phyloP scores from a whole-genome alignment of 225 moss, liverwort and hornwort genomes.

The Rhytidiadelphus loreus region DNA sequence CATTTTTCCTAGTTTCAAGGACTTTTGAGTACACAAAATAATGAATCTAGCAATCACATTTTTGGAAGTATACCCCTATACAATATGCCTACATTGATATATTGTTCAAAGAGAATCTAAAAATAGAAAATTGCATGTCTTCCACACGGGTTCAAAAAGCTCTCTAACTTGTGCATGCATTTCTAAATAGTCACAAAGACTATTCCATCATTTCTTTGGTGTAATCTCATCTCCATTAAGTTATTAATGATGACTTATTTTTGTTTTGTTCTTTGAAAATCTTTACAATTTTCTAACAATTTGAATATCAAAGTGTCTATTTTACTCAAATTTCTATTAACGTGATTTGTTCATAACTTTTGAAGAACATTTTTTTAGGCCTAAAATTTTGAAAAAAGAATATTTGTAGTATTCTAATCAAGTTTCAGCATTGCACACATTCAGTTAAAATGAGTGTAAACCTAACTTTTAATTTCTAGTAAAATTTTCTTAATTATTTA shows the following conservation, averaged over 20 bases:
- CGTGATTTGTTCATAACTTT: not conserved
- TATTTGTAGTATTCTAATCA: not conserved
- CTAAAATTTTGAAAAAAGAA: not conserved
- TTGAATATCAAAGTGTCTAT: not conserved
- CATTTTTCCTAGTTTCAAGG: accelerated
- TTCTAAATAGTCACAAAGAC: not conserved
- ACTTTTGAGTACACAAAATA: not conserved
- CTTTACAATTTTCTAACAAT: not conserved
- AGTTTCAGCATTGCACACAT: not conserved
- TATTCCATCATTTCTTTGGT: not conserved
- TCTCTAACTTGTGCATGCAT: not conserved
- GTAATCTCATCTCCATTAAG: not conserved
- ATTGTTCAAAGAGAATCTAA: not conserved
- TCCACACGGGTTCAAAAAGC: accelerated
- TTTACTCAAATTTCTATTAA: not conserved
- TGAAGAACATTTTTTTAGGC: not conserved
- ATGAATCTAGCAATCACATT: not conserved
- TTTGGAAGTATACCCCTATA: not conserved
- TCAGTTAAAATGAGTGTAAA: not conserved
- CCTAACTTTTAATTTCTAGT: not conserved
- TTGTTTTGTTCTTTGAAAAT: not conserved
- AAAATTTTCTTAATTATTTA: not conserved
- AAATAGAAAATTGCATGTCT: not conserved
- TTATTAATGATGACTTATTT: not conserved
- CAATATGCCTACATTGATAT: not conserved